Evolutionary conservation across 805 yeast species (phyloP), one percentile per base, ranked within the genome.

Genomic region (Metschnikowia colocasiae): DNA sequence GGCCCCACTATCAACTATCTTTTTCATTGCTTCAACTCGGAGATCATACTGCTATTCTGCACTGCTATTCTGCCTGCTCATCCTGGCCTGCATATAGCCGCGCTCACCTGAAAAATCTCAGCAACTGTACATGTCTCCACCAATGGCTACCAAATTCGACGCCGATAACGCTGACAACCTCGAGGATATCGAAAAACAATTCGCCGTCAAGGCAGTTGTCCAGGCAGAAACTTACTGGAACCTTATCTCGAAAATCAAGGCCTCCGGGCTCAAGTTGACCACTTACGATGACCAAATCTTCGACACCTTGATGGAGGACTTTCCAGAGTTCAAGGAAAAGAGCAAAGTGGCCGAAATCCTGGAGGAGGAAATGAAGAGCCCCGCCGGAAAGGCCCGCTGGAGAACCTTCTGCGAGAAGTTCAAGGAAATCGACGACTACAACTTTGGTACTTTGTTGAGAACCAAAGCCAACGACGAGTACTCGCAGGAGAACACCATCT

Each of bases 211-310:
- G 69, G 99, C 98, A 4, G 99, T 94, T 15, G 83, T 80, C 67
- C 98, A 94, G 66, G 94, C 96, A 49, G 95, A 89, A 62, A 84
- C 96, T 1, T 94, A 92, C 78, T 94, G 97, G 96, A 75, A 76
- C 40, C 67, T 94, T 49, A 69, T 94, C 46, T 78, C 78, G 48
- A 80, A 81, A 56, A 71, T 90, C 47, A 82, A 85, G 51, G 97
- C 95, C n/a, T 79, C 94, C 36, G 80, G 78, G 56, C 75, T 92
- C 53, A 85, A 81, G 63, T 73, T 87, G 51, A 85, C 94, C 42
- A 75, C 79, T 60, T 77, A 70, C 53, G 95, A 87, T 63, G 85
- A 85, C 57, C 89, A 81, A 46, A 84, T 87, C 43, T 81, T 77
- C 57, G 76, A 76, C 20, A 70, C 74, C 36, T 74, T 87, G 48